phyloP scores from a whole-genome alignment of 2,329 filamentous ascomycete species.

The Penicillium sp. region DNA sequence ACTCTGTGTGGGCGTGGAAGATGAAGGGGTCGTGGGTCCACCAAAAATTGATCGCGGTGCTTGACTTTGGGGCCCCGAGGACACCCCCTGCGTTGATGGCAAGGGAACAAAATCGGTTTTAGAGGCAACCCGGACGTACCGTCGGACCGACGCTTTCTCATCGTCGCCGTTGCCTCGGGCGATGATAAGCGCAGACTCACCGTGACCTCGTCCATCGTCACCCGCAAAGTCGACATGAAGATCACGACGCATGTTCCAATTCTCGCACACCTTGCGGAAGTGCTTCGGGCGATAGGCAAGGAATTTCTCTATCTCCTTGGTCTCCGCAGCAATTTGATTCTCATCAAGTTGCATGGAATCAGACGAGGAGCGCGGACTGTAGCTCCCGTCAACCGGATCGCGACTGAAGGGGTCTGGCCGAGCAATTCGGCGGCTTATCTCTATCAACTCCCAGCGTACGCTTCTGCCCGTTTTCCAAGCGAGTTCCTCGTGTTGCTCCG shows the following conservation, averaged over 20 bases:
- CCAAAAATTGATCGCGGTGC: slow-evolving; percentile 47
- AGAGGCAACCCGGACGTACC: slow-evolving; percentile 53
- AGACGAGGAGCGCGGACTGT: slow-evolving; percentile 73
- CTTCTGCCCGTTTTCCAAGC: slow-evolving; percentile 78
- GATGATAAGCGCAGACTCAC: slow-evolving; percentile 71
- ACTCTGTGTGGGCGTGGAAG: slow-evolving; percentile 15
- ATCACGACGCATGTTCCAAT: slow-evolving; percentile 86
- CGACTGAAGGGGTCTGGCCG: slow-evolving; percentile 67
- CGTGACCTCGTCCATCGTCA: slow-evolving; percentile 68
- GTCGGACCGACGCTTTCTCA: slow-evolving; percentile 47
- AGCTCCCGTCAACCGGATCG: slow-evolving; percentile 62
- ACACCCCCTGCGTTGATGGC: background rate
- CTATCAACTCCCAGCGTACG: slow-evolving; percentile 73
- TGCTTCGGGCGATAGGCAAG: slow-evolving; percentile 66
- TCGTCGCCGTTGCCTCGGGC: slow-evolving; percentile 63
- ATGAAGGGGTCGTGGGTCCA: slow-evolving; percentile 28
- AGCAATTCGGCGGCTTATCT: slow-evolving; percentile 67
- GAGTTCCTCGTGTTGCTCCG: slow-evolving; percentile 54
- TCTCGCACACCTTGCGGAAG: slow-evolving; percentile 69
- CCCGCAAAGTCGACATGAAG: slow-evolving; percentile 85
- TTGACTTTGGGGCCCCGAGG: slow-evolving; percentile 14
- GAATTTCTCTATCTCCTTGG: slow-evolving; percentile 73
- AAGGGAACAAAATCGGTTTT: slow-evolving; percentile 22
- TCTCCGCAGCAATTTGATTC: slow-evolving; percentile 68
- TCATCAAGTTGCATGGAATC: slow-evolving; percentile 64